A percentile compares a stretch with the other conserved stretches of the same genome.
Conservation (phyloP, 495 filamentous ascomycete genomes). For the Hypoxylon cercidicola region DNA sequence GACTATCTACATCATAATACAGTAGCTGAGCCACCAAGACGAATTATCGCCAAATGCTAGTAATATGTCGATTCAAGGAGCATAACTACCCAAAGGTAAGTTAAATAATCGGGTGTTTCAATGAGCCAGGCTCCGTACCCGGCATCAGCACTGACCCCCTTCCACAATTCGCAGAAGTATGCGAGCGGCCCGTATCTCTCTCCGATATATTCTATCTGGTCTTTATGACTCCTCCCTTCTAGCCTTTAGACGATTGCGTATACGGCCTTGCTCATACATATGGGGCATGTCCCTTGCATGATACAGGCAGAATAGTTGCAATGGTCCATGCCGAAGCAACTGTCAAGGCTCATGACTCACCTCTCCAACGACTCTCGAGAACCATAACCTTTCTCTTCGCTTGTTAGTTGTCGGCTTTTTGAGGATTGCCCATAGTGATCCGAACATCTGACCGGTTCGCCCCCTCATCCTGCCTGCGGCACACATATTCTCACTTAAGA, state of each 20-base stretch:
- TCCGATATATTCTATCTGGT: slow-evolving; percentile 48
- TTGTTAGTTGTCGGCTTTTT: slow-evolving; percentile 13
- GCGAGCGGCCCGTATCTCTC: slow-evolving; percentile 57
- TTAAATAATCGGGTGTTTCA: slow-evolving; percentile 21
- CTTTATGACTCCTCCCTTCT: slow-evolving; percentile 39
- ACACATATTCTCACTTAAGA: no score
- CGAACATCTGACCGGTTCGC: no score
- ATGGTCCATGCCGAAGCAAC: slow-evolving; percentile 72
- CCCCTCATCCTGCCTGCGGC: no score
- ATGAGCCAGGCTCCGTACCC: slow-evolving; percentile 54
- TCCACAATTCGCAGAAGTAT: slow-evolving; percentile 55
- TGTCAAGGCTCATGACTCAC: no score
- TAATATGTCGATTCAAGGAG: neutral
- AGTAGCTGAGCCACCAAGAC: no score
- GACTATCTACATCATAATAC: no score
- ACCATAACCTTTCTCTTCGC: slow-evolving; percentile 58
- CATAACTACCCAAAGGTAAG: neutral
- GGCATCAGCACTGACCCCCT: slow-evolving; percentile 52
- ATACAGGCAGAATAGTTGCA: slow-evolving; percentile 75
- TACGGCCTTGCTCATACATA: slow-evolving; percentile 67
- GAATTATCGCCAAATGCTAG: no score
- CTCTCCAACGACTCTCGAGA: slow-evolving; percentile 68
- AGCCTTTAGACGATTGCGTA: slow-evolving; percentile 37
- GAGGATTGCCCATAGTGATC: no score
- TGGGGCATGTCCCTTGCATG: slow-evolving; percentile 75